Percentiles rank a stretch among this genome's conserved stretches.
phyloP scores from a whole-genome alignment of 1,284 basidiomycete genomes.

The Phylloporus sp. region DNA sequence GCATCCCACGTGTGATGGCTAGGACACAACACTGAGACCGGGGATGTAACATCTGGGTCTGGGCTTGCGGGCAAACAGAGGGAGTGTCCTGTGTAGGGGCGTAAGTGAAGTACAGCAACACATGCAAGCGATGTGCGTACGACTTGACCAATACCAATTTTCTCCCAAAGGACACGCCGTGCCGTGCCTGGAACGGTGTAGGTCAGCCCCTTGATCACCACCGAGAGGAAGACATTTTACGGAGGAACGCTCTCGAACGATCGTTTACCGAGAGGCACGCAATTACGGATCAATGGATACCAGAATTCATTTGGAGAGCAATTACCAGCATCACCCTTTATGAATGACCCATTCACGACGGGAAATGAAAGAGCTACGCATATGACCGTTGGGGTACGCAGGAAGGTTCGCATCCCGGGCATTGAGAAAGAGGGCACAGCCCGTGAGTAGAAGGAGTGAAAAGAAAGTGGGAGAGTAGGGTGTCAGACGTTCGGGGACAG shows the following conservation, averaged over 20 bases:
- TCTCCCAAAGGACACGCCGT: slow-evolving; percentile 11
- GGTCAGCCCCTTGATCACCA: neutral
- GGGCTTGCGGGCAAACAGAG: slow-evolving; percentile 19
- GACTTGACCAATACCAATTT: slow-evolving; percentile 23
- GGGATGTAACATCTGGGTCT: neutral
- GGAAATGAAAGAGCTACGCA: slow-evolving; percentile 12
- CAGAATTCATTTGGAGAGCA: slow-evolving; percentile 22
- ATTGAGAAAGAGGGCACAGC: slow-evolving; percentile 17
- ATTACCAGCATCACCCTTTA: slow-evolving; percentile 10
- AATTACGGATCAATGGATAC: slow-evolving; percentile 19
- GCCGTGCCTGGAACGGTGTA: slow-evolving; percentile 10
- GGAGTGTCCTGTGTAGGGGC: slow-evolving; percentile 17
- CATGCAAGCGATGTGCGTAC: slow-evolving; percentile 7
- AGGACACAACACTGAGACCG: slow-evolving; percentile 21
- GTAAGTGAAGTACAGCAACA: neutral
- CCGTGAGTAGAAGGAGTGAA: neutral
- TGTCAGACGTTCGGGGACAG: neutral
- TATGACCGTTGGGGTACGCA: slow-evolving; percentile 1
- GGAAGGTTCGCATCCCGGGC: slow-evolving; percentile 1
- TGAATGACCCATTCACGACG: slow-evolving; percentile 9
- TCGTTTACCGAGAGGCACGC: slow-evolving; percentile 12
- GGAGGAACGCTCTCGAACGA: slow-evolving; percentile 4
- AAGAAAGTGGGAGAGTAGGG: slow-evolving; percentile 1
- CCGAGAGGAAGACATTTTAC: slow-evolving; percentile 13
- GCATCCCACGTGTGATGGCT: slow-evolving; percentile 13